phyloP scores from a whole-genome alignment of 768 basidiomycete genomes.

The Porpolomopsis calyptriformis region DNA sequence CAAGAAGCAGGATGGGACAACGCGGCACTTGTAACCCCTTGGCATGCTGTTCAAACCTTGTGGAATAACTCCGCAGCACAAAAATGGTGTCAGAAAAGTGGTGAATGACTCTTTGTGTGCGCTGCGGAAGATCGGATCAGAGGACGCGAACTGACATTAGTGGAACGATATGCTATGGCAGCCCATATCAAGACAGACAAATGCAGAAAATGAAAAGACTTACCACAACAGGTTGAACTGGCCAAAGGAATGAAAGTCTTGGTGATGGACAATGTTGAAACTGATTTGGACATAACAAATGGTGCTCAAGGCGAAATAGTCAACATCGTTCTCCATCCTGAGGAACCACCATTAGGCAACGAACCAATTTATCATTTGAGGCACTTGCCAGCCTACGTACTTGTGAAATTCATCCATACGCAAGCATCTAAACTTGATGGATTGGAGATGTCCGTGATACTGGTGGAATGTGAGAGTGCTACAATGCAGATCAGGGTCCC shows the following conservation, averaged over 20 bases:
- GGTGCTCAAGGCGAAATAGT: conserved; percentile 26
- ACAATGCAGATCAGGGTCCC: conserved; percentile 5
- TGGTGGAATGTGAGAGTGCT: conserved; percentile 11
- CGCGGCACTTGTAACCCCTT: conserved; percentile 16
- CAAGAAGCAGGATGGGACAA: conserved; percentile 13
- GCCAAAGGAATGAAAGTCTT: conserved; percentile 28
- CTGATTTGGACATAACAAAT: conserved; percentile 31
- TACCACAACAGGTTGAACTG: conserved; percentile 13
- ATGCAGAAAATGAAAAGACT: conserved; percentile 7
- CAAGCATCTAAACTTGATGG: conserved; percentile 14
- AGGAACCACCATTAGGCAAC: conserved; percentile 14
- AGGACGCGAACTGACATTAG: neutral
- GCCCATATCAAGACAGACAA: neutral
- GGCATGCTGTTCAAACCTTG: conserved; percentile 7
- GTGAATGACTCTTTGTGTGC: neutral
- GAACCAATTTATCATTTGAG: conserved; percentile 11
- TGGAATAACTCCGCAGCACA: conserved; percentile 5
- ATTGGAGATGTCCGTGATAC: conserved; percentile 17
- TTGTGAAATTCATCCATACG: conserved; percentile 21
- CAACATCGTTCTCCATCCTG: conserved; percentile 22
- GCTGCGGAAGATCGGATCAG: neutral
- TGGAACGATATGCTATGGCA: neutral
- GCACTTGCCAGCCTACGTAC: conserved; percentile 22
- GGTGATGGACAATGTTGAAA: conserved; percentile 26
- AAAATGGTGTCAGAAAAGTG: neutral